phyloP scores from a whole-genome alignment of 1,284 basidiomycete genomes.

The Exobasidium rhododendri region DNA sequence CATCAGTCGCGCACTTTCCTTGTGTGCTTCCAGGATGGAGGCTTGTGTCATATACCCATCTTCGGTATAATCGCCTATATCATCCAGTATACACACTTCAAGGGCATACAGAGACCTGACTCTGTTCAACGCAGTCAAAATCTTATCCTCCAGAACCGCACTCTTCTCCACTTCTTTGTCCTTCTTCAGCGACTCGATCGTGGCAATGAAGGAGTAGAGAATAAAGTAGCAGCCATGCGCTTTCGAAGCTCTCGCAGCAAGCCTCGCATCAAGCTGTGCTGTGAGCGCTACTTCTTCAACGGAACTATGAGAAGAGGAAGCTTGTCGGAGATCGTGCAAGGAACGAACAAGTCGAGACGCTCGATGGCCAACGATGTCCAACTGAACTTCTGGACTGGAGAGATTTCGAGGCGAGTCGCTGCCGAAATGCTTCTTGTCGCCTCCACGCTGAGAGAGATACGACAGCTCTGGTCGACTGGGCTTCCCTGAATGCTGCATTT shows the following conservation, averaged over 20 bases:
- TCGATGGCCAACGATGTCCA: constrained; percentile 27
- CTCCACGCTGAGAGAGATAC: background rate
- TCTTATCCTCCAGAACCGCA: background rate
- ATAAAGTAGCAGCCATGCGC: constrained; percentile 33
- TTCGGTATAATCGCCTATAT: constrained; percentile 15
- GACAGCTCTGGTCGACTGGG: constrained; percentile 23
- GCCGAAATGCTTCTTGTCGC: background rate
- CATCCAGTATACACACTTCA: constrained; percentile 32
- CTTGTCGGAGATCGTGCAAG: constrained; percentile 26
- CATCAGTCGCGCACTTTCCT: background rate
- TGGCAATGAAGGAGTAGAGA: constrained; percentile 23
- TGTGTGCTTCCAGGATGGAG: constrained; percentile 2
- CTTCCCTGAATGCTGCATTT: background rate
- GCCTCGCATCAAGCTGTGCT: constrained; percentile 31
- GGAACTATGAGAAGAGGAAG: background rate
- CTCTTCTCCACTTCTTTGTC: background rate
- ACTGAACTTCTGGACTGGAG: constrained; percentile 17
- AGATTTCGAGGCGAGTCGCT: constrained; percentile 13
- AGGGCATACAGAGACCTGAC: constrained; percentile 25
- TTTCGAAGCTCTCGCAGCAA: constrained; percentile 30
- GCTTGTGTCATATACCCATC: constrained; percentile 2
- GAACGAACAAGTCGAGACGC: constrained; percentile 25
- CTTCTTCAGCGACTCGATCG: constrained; percentile 7
- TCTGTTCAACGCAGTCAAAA: constrained; percentile 2
- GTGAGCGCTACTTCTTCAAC: constrained; percentile 12